Conservation (phyloP, 2,329 filamentous ascomycete genomes). For the Trichophyton mentagrophytes region DNA sequence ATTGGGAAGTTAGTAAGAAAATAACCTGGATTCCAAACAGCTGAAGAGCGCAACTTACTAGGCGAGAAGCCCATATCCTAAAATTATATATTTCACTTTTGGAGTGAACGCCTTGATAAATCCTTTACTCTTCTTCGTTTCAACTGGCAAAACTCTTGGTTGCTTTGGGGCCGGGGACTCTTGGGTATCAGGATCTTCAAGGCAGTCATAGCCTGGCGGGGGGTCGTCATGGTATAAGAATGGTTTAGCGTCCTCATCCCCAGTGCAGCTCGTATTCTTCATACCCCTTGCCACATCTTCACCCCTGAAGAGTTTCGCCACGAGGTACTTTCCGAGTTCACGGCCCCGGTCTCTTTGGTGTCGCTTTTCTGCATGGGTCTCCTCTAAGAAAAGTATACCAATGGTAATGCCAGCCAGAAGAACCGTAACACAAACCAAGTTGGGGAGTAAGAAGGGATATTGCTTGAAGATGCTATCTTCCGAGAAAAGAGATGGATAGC, state of each 20-base stretch:
- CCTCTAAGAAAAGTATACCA: conserved; percentile 78
- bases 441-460: conserved; percentile 84
- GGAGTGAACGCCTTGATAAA: conserved; percentile 59
- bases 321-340: conserved; percentile 61
- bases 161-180: conserved; percentile 20
- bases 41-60: conserved; percentile 54
- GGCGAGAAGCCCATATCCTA: conserved; percentile 82
- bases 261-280: neutral
- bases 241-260: conserved; percentile 9
- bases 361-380: conserved; percentile 80
- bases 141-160: conserved; percentile 8
- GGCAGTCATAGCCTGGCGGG: conserved; percentile 55
- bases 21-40: conserved; percentile 6
- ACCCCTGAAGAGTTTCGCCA: conserved; percentile 17
- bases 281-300: neutral
- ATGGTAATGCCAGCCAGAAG: conserved; percentile 63
- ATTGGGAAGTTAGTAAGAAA: conserved; percentile 20
- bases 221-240: conserved; percentile 46
- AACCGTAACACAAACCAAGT: conserved; percentile 74
- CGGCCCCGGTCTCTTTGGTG: conserved; percentile 60
- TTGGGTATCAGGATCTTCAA: conserved; percentile 32
- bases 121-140: conserved; percentile 24
- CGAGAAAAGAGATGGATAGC: conserved; percentile 62
- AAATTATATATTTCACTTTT: conserved; percentile 74
- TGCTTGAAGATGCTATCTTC: conserved; percentile 65